phyloP scores from a whole-genome alignment of 2,329 filamentous ascomycete genomes.

The Sporothrix pallida region DNA sequence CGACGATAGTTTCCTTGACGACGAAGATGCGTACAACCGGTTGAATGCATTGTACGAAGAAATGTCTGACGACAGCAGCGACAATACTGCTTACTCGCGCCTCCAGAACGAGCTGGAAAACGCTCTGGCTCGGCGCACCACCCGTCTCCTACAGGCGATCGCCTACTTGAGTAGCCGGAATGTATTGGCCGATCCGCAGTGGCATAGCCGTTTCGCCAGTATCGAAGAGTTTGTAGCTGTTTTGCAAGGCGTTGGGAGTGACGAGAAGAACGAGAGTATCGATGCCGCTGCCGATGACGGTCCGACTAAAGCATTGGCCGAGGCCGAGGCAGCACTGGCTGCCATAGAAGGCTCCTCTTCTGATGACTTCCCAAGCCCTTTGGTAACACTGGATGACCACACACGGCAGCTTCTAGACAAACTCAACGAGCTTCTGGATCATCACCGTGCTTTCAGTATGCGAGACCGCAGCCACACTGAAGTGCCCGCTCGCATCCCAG shows the following conservation, averaged over 20 bases:
- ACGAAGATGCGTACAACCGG: background rate
- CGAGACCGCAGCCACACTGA: background rate
- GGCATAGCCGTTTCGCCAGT: constrained; percentile 48
- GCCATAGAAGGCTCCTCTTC: background rate
- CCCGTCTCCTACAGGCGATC: constrained; percentile 43
- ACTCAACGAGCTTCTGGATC: constrained; percentile 1
- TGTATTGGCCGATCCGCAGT: constrained; percentile 49
- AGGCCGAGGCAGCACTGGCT: background rate
- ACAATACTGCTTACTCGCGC: too few relatives aligned
- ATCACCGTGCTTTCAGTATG: constrained; percentile 15
- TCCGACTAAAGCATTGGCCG: background rate
- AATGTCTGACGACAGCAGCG: background rate
- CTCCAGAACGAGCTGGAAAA: background rate
- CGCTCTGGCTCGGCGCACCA: background rate
- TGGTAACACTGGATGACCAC: background rate
- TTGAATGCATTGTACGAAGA: background rate
- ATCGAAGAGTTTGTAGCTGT: constrained; percentile 50
- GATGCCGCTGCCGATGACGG: background rate
- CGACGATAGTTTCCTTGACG: background rate
- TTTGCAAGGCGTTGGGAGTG: constrained; percentile 39
- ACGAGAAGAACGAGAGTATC: background rate
- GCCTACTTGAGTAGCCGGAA: constrained; percentile 60
- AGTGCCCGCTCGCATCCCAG: background rate
- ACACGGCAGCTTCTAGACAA: constrained; percentile 26
- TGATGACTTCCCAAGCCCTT: background rate